phyloP scores from a whole-genome alignment of 108 stramenopile species.

The Schizochytrium sp. region DNA sequence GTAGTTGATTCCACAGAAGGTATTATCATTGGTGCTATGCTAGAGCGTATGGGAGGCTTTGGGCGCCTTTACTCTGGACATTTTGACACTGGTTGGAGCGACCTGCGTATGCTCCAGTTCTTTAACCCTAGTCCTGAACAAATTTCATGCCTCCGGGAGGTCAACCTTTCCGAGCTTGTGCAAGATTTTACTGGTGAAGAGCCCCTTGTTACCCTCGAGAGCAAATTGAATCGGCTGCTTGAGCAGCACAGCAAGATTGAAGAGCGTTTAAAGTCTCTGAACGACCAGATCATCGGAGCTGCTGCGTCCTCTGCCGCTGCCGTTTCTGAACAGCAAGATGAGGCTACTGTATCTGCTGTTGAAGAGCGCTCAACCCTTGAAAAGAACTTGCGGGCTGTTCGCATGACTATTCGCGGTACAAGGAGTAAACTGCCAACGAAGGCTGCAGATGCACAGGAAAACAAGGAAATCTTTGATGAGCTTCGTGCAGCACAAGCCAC shows the following conservation, averaged over 20 bases:
- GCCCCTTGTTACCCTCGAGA: constrained; percentile 78
- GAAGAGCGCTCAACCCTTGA: neutral
- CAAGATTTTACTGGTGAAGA: constrained; percentile 71
- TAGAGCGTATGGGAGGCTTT: constrained; percentile 86
- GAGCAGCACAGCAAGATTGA: constrained; percentile 82
- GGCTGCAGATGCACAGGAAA: constrained; percentile 64
- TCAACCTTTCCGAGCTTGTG: constrained; percentile 82
- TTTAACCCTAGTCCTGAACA: constrained; percentile 83
- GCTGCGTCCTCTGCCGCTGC: no score
- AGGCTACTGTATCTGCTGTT: no score
- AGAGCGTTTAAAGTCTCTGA: constrained; percentile 75
- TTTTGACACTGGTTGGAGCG: constrained; percentile 82
- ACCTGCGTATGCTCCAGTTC: constrained; percentile 76
- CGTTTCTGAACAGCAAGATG: no score
- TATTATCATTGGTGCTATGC: constrained; percentile 80
- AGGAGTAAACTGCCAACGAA: constrained; percentile 14
- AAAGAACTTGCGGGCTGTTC: neutral
- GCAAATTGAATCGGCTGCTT: constrained; percentile 82
- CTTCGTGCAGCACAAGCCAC: neutral
- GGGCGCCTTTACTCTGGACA: constrained; percentile 81
- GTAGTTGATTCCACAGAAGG: constrained; percentile 82
- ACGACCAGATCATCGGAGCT: constrained; percentile 62
- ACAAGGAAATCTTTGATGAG: constrained; percentile 72
- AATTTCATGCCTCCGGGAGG: constrained; percentile 79
- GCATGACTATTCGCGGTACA: constrained; percentile 50